These are phyloP conservation scores for Diaporthe capsici DNA, from an alignment of 2,329 filamentous ascomycete genomes.

Conservation along the genomic window DNA sequence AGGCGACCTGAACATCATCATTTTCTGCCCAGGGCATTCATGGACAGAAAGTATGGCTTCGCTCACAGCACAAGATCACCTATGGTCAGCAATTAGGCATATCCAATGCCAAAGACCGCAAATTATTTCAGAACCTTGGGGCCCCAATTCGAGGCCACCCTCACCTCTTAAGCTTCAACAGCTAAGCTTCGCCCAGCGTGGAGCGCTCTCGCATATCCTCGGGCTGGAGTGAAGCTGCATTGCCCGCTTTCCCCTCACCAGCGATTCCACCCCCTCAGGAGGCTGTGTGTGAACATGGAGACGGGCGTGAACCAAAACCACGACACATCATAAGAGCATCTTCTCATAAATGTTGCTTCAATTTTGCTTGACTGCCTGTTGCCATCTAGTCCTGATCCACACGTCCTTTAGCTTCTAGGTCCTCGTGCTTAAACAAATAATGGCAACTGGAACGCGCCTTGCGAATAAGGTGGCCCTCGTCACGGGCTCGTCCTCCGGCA, in stretches of 20 bases:
- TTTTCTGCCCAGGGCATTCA: too few relatives aligned
- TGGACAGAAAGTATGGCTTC: neutral
- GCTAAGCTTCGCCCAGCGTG: neutral
- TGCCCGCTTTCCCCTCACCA: constrained; percentile 27
- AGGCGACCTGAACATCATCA: neutral
- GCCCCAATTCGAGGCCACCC: neutral
- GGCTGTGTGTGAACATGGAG: neutral
- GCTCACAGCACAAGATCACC: neutral
- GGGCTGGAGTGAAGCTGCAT: neutral
- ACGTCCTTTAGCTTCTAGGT: neutral
- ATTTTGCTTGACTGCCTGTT: neutral
- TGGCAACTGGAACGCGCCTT: constrained; percentile 20
- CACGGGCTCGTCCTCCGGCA: constrained; percentile 24
- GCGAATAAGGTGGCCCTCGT: constrained; percentile 23
- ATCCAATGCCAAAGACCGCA: neutral
- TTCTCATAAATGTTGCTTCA: neutral
- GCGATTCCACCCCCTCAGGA: neutral
- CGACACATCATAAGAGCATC: neutral
- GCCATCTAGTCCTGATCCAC: neutral
- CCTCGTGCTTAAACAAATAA: neutral
- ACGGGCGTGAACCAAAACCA: too few relatives aligned
- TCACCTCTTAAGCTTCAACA: neutral
- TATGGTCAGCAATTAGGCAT: neutral
- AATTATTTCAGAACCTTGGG: neutral
- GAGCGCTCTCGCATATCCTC: neutral